Base-by-base conservation (phyloP, 139 green algal species). In the Tetraselmis striata region DNA sequence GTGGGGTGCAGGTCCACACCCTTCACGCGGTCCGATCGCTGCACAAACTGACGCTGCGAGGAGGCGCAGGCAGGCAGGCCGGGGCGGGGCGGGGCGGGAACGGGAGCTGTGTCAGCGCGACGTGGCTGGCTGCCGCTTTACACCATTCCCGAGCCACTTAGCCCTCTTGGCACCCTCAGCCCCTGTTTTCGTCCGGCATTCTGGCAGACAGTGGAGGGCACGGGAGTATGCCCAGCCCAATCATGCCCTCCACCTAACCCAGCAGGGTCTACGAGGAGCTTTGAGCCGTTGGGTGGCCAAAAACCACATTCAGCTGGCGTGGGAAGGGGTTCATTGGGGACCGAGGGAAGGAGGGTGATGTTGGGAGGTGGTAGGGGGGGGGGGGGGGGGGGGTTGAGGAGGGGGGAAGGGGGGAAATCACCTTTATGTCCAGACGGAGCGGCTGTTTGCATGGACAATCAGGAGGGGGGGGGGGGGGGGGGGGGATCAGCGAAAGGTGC, bases 1-100 rank as follows among this genome's bases (percentile, higher is more conserved):
- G 95, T 98, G 1, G 97, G 97, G 81, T 99, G 97, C 5, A 99
- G 84, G 86, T 99, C 97, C 2, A 99, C 94, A 59, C 95, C 95
- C 86, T 99, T 99, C 28, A 99, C 95, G 2, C 97, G 89, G 77
- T 99, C 97, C 24, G 96, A 98, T 22, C 97, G 89, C 85, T 99
- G 97, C 1, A 93, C 90, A 76, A 99, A 95, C 79, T 95, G 85
- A 32, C 93, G 86, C 94, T 98, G 87, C 83, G 86, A 75, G 1
- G 18, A 23, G 30, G 30, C 24, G 23, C 1, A 75, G n/a, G 59
- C 23, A 76, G n/a, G 28, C 26, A 25, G 28, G 75, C 32, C 59
- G 84, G 75, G n/a, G n/a, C n/a, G n/a, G n/a, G n/a, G n/a, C n/a
- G n/a, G n/a, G n/a, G n/a, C n/a, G n/a, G 30, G n/a, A 25, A 75